These are phyloP conservation scores for Ascochyta pisi DNA, from an alignment of 2,329 filamentous ascomycete species.

Conservation along the genomic window DNA sequence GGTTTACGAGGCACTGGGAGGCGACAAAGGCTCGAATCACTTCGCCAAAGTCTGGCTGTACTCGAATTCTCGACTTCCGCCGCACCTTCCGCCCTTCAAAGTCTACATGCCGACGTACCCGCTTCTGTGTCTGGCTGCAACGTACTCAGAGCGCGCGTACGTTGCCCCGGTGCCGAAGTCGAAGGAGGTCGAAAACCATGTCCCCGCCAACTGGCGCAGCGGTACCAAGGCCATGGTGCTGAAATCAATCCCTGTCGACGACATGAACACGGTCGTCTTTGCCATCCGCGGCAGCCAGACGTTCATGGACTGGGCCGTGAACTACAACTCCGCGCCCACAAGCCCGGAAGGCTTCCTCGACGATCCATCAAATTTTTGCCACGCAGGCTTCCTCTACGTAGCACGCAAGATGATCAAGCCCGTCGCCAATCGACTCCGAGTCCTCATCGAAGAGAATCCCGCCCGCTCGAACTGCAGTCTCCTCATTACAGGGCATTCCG, in stretches of 20 bases:
- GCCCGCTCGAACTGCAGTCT: constrained; percentile 69
- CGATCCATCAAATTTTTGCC: constrained; percentile 77
- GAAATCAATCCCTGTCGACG: constrained; percentile 79
- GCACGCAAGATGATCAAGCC: constrained; percentile 77
- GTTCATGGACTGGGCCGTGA: constrained; percentile 87
- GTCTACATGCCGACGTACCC: constrained; percentile 79
- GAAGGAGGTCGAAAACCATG: constrained; percentile 70
- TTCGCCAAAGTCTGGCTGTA: constrained; percentile 82
- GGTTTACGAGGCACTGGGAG: constrained; percentile 22
- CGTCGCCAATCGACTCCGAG: constrained; percentile 72
- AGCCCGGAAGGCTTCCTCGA: constrained; percentile 76
- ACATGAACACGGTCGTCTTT: constrained; percentile 80
- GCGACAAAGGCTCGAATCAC: constrained; percentile 40
- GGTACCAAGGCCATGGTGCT: constrained; percentile 88
- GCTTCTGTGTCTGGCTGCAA: constrained; percentile 77
- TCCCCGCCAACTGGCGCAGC: constrained; percentile 72
- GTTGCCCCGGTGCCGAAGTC: constrained; percentile 59
- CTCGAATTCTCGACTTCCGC: constrained; percentile 75
- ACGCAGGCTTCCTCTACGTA: constrained; percentile 79
- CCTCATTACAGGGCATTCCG: constrained; percentile 85
- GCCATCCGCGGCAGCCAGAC: constrained; percentile 82
- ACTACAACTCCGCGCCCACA: constrained; percentile 73
- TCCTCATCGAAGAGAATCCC: constrained; percentile 75
- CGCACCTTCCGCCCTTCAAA: constrained; percentile 70
- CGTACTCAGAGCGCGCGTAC: constrained; percentile 79